Conservation (phyloP, 441 rosid species). For the Gossypium gossypioides region DNA sequence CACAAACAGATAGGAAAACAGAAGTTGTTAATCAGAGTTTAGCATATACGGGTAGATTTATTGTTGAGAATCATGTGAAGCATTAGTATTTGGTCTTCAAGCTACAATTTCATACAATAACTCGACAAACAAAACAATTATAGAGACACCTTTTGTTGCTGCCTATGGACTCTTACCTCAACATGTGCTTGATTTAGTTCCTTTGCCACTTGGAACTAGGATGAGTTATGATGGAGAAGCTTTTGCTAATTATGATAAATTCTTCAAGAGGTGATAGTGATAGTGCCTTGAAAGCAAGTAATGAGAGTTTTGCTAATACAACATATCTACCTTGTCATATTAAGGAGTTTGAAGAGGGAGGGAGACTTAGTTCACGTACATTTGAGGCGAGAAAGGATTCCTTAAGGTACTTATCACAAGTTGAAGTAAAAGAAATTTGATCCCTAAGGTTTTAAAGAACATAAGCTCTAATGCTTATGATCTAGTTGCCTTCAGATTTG, state of each 20-base stretch:
- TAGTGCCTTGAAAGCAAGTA: background rate
- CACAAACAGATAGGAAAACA: background rate
- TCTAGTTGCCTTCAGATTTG: background rate
- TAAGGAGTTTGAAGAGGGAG: background rate
- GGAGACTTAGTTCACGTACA: background rate
- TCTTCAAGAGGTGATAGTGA: background rate
- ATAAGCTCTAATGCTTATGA: background rate
- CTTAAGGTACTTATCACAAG: background rate
- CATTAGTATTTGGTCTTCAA: background rate
- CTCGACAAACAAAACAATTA: background rate
- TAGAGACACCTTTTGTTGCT: background rate
- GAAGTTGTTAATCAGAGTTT: background rate
- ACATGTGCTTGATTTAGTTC: background rate
- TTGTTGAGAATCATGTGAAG: background rate
- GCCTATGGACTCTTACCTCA: background rate
- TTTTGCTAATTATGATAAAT: background rate
- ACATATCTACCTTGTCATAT: background rate
- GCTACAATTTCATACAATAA: background rate
- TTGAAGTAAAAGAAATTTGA: background rate
- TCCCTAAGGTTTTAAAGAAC: background rate
- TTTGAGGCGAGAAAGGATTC: background rate
- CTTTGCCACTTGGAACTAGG: background rate
- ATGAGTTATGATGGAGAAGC: background rate
- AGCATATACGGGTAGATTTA: background rate
- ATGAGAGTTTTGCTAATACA: background rate